Evolutionary conservation across 2,329 filamentous ascomycete genomes (phyloP).

Genomic region (Aspergillus ochraceus): DNA sequence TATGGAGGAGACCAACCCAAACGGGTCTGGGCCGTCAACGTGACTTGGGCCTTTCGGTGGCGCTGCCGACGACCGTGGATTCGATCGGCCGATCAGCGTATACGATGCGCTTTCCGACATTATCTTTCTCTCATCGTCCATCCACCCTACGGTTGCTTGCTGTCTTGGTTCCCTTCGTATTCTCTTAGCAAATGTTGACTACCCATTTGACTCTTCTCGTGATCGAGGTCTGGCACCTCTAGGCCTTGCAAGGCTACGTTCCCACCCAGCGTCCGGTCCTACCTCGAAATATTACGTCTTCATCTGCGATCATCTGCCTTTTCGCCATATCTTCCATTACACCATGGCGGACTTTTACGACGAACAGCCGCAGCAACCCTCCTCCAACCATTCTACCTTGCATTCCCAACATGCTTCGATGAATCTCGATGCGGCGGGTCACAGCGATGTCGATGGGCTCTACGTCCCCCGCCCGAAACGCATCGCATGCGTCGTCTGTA

Average conservation of each 20-base stretch:
- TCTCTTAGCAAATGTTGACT: background rate
- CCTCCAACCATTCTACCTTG: slow-evolving; percentile 30
- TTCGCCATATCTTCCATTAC: slow-evolving; percentile 7
- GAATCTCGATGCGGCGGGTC: slow-evolving; percentile 28
- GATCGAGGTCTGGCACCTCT: slow-evolving; percentile 14
- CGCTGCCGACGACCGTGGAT: background rate
- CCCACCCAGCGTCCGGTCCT: background rate
- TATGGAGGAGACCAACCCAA: background rate
- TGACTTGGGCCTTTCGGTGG: background rate
- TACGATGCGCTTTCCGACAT: background rate
- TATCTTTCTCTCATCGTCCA: background rate
- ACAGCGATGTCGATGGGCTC: slow-evolving; percentile 47
- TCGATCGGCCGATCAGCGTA: background rate
- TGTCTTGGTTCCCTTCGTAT: background rate
- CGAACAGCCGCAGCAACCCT: slow-evolving; percentile 50
- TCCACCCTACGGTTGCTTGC: background rate
- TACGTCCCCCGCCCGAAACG: slow-evolving; percentile 82
- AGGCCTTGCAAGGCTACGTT: slow-evolving; percentile 1
- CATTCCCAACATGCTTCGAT: slow-evolving; percentile 14
- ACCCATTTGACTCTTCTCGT: background rate
- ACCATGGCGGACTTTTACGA: slow-evolving; percentile 56
- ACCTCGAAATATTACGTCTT: background rate
- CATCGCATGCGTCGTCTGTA: slow-evolving; percentile 90
- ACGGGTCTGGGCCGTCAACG: background rate
- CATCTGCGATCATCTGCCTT: background rate